phyloP scores from a whole-genome alignment of 306 rosid species.

The Trifolium pratense region DNA sequence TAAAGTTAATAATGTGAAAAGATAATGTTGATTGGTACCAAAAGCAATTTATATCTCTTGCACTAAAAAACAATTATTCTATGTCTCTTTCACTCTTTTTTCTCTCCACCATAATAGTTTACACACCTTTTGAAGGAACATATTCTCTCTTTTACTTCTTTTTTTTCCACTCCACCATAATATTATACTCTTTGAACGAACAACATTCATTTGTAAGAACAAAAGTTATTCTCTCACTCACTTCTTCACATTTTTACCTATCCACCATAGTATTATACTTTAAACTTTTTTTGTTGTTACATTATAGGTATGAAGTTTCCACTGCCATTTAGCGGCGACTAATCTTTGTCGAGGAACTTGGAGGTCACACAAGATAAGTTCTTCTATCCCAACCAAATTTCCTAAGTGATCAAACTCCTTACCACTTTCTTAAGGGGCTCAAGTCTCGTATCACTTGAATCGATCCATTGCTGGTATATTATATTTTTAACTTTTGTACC shows the following conservation, averaged over 20 bases:
- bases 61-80: background rate
- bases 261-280: background rate
- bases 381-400: too few relatives aligned
- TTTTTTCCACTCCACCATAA: background rate
- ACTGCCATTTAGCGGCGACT: too few relatives aligned
- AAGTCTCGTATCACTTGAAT: too few relatives aligned
- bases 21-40: background rate
- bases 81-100: background rate
- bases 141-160: background rate
- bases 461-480: too few relatives aligned
- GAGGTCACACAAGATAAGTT: too few relatives aligned
- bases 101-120: background rate
- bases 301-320: too few relatives aligned
- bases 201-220: background rate
- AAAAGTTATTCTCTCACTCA: background rate
- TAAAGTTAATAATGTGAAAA: background rate
- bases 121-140: background rate
- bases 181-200: background rate
- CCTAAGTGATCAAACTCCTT: too few relatives aligned
- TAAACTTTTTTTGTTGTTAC: too few relatives aligned
- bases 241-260: background rate
- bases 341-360: too few relatives aligned
- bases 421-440: too few relatives aligned
- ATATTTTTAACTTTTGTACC: background rate
- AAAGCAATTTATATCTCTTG: background rate